These are phyloP conservation scores for Gomphus sp. DNA, from an alignment of 1,284 basidiomycete species.

Conservation along the genomic window DNA sequence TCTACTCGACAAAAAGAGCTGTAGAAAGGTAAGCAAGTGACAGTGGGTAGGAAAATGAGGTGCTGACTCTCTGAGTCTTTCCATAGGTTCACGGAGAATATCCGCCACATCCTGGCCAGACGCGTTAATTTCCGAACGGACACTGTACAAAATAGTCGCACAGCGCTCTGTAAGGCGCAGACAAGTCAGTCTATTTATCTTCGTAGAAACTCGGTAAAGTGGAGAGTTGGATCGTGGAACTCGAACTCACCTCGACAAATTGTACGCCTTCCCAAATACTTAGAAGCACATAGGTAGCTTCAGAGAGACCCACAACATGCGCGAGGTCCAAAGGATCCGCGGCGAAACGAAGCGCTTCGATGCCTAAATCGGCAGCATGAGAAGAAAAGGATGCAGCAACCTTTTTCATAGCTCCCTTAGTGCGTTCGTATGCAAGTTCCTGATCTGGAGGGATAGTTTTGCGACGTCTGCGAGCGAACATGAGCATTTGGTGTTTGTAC, in stretches of 20 bases:
- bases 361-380: slow-evolving; percentile 30
- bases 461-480: slow-evolving; percentile 15
- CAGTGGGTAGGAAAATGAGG: neutral
- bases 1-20: slow-evolving; percentile 39
- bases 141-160: slow-evolving; percentile 37
- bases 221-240: neutral
- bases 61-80: slow-evolving; percentile 43
- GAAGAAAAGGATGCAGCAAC: slow-evolving; percentile 38
- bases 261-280: slow-evolving; percentile 54
- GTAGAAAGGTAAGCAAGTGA: neutral
- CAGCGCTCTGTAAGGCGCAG: slow-evolving; percentile 43
- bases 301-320: slow-evolving; percentile 46
- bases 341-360: slow-evolving; percentile 37
- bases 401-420: slow-evolving; percentile 38
- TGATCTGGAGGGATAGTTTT: slow-evolving; percentile 39
- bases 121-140: slow-evolving; percentile 34
- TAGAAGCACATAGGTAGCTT: slow-evolving; percentile 42
- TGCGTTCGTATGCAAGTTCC: slow-evolving; percentile 36
- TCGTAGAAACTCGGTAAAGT: neutral
- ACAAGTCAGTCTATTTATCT: slow-evolving; percentile 43
- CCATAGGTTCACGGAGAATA: slow-evolving; percentile 30
- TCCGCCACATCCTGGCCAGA: slow-evolving; percentile 28
- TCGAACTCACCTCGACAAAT: slow-evolving; percentile 45
- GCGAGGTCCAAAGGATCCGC: slow-evolving; percentile 43
- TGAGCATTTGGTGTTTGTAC: neutral